Base-by-base conservation (phyloP, 805 yeast genomes). In the Cyberlindnera americana region DNA sequence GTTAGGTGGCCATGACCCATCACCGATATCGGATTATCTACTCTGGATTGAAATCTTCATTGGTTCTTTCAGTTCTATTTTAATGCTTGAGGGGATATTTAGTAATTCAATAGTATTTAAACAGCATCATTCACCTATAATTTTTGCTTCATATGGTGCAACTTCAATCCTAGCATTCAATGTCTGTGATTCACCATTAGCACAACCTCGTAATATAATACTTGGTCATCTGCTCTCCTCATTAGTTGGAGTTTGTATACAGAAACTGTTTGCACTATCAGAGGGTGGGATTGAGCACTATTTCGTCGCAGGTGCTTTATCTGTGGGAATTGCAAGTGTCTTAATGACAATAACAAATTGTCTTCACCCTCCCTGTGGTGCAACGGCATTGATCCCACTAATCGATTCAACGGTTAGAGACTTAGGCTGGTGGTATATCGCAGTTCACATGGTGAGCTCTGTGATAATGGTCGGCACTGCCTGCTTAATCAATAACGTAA, bases 291-390 rank as follows among this genome's bases (percentile, higher is more conserved):
- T 61, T 28, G 59, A 69, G 19, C 64, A 75, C 54, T 65, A 74
- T 44, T 80, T 81, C 74, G 64, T 75, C 8, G 65, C 70, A 13
- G 85, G 79, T 3, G 79, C 81, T 0, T 53, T 80, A 24, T 64
- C 78, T 29, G 82, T 78, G 5, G 80, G 70, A 0, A 45, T 75
- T 6, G 50, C 80, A 3, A 71, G 80, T 7, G 75, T 73, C 12
- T 54, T 62, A 3, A 78, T 78, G 82, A 58, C 73, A 10, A 43
- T 77, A 1, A 56, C 69, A 6, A 76, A 76, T 44, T 73, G 79
- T 44, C 72, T 77, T 1, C 86, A 81, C 55, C 87, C 87, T 0
- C 87, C 87, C 0, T 80, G 81, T 1, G 87, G 87, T 3, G 85
- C 86, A 1, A 71, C 81, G 11, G 84, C 86, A 0, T 53, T 80